phyloP scores from a whole-genome alignment of 2,329 filamentous ascomycete species.

The Pseudophaeomoniella oleicola region DNA sequence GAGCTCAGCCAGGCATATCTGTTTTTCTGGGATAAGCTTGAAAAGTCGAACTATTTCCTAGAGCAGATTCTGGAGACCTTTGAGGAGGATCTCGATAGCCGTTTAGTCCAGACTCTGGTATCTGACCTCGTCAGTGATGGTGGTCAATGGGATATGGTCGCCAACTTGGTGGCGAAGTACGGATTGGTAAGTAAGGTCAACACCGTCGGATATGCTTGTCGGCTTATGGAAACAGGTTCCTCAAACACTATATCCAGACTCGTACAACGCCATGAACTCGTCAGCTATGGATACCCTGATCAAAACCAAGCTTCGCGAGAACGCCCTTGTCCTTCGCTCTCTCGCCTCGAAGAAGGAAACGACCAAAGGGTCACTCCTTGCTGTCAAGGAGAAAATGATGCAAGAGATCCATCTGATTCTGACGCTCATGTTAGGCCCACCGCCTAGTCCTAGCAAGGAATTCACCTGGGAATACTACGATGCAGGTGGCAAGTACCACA shows the following conservation, averaged over 20 bases:
- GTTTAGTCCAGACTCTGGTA: slow-evolving; percentile 58
- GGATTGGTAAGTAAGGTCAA: slow-evolving; percentile 41
- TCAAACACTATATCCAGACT: slow-evolving; percentile 67
- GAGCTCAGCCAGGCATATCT: slow-evolving; percentile 80
- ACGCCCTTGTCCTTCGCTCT: slow-evolving; percentile 56
- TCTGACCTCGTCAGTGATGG: slow-evolving; percentile 60
- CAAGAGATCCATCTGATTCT: slow-evolving; percentile 66
- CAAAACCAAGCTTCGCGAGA: slow-evolving; percentile 76
- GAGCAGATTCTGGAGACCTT: slow-evolving; percentile 69
- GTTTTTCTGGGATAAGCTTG: slow-evolving; percentile 89
- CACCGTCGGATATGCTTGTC: background rate
- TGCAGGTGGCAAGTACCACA: slow-evolving; percentile 47
- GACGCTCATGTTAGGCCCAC: slow-evolving; percentile 69
- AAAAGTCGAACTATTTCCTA: slow-evolving; percentile 81
- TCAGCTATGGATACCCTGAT: slow-evolving; percentile 56
- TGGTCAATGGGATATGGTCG: slow-evolving; percentile 87
- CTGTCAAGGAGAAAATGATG: slow-evolving; percentile 58
- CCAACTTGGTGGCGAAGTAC: slow-evolving; percentile 74
- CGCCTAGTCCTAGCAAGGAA: slow-evolving; percentile 51
- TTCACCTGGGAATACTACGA: slow-evolving; percentile 75
- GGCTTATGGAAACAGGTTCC: slow-evolving; percentile 34
- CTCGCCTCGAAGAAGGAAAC: slow-evolving; percentile 27
- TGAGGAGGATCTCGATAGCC: slow-evolving; percentile 52
- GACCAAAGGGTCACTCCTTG: slow-evolving; percentile 26
- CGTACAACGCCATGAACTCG: slow-evolving; percentile 62